These are phyloP conservation scores for Solanum tarapatanum DNA, from an alignment of 257 asterid species.

Conservation along the genomic window DNA sequence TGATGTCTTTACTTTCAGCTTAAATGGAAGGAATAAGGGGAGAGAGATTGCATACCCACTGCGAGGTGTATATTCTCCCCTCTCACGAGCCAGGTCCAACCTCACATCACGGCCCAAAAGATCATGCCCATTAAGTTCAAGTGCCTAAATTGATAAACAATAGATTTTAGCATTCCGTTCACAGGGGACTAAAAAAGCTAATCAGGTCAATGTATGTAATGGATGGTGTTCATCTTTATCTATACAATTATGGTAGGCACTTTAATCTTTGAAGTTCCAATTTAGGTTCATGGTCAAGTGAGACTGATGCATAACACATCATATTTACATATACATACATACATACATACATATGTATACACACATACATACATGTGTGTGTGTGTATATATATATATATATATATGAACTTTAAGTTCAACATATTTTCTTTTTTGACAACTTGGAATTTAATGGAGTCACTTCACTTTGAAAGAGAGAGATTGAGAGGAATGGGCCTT, in stretches of 20 bases:
- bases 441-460: background rate
- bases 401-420: background rate
- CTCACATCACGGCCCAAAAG: constrained; percentile 54
- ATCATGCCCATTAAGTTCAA: constrained; percentile 55
- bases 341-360: no score
- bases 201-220: background rate
- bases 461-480: background rate
- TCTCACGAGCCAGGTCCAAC: constrained; percentile 57
- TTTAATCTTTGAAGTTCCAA: background rate
- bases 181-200: background rate
- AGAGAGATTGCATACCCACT: constrained; percentile 33
- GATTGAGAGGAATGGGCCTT: background rate
- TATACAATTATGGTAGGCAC: background rate
- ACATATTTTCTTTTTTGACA: background rate
- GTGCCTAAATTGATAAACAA: constrained; percentile 33
- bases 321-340: background rate
- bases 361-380: no score
- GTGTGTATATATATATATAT: no score
- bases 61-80: constrained; percentile 44
- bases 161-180: background rate
- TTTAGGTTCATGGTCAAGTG: background rate
- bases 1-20: background rate
- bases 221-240: background rate
- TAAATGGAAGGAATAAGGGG: background rate
- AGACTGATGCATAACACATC: background rate